Evolutionary conservation across 2,329 filamentous ascomycete genomes (phyloP), one percentile per base, ranked within the genome.

Genomic region (Pestalotiopsis sp.): DNA sequence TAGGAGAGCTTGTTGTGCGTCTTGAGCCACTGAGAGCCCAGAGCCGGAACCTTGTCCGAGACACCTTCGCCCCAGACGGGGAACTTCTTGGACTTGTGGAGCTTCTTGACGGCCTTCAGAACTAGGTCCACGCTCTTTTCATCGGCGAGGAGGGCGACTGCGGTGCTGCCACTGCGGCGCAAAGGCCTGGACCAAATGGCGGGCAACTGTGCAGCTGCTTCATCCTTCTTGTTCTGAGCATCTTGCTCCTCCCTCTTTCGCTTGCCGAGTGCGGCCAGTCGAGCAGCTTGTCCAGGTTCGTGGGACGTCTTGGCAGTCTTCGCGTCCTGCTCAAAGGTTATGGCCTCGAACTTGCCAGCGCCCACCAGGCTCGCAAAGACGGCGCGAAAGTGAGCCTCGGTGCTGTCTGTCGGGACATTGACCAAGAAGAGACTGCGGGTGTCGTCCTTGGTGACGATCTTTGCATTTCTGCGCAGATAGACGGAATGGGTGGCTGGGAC

Each of bases 361-460:
- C 93, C 92, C 0, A 98, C 86, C 17, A 97, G 87, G 0, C 87
- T 84, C 0, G 89, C 83, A 74, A 98, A 97, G 0, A 98, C 83
- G 57, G 90, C 85, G 59, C 94, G 90, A 57, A 98, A 86, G 75
- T 95, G 93, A 1, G 85, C 80, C 68, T 94, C 91, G 4, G 94
- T 97, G 69, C 94, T 91, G 77, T 98, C 95, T 71, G 92, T 85
- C 6, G 96, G 96, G 0, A 97, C 83, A 76, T 99, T 98, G 72
- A 95, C 92, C n/a, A 97, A 78, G 81, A 97, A 99, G 20, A 99
- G 86, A 70, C 93, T 94, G 74, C 95, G 91, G 17, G 89, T 84
- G 74, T 95, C 92, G 79, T 92, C 87, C 67, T 87, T 85, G 7
- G 92, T 92, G 14, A 93, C 90, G 56, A 93, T 87, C 81, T 92